These are phyloP conservation scores for Neurospora tetrasperma DNA, from an alignment of 495 filamentous ascomycete genomes.

Conservation along the genomic window DNA sequence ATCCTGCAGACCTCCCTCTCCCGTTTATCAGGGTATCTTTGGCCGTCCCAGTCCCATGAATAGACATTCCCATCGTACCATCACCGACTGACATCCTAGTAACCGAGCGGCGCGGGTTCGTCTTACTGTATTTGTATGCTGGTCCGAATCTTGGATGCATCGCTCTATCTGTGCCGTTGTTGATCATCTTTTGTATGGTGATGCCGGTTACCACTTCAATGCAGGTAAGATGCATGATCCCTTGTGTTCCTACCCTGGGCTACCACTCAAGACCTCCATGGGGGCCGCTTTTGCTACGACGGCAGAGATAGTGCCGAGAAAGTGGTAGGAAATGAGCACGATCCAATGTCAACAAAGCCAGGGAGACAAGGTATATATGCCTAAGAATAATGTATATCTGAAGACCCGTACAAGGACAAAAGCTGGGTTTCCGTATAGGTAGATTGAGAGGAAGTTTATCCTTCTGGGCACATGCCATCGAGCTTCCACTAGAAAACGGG, in stretches of 20 bases:
- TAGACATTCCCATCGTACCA: not conserved
- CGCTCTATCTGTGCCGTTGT: not conserved
- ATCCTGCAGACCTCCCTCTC: not conserved
- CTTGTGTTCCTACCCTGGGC: not conserved
- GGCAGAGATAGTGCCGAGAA: not conserved
- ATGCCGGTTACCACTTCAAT: not conserved
- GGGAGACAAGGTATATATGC: not conserved
- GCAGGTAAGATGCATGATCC: not conserved
- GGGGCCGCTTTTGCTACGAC: not conserved
- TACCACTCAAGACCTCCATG: not conserved
- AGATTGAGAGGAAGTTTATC: not conserved
- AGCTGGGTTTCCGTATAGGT: not conserved
- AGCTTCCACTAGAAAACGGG: not conserved
- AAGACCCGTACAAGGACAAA: not conserved
- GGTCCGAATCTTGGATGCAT: not conserved
- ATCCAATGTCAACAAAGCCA: not conserved
- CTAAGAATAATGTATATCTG: not conserved
- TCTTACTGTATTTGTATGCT: not conserved
- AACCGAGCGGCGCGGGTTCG: not conserved
- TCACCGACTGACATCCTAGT: not conserved
- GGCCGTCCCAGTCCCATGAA: not conserved
- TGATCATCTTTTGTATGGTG: not conserved
- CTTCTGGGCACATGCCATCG: not conserved
- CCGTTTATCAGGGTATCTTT: not conserved
- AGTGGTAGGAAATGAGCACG: not conserved